A percentile compares a stretch with the other conserved stretches of the same genome.
These are phyloP conservation scores for Wickerhamiella slavikovae DNA, from an alignment of 805 yeast species.

Conservation along the genomic window DNA sequence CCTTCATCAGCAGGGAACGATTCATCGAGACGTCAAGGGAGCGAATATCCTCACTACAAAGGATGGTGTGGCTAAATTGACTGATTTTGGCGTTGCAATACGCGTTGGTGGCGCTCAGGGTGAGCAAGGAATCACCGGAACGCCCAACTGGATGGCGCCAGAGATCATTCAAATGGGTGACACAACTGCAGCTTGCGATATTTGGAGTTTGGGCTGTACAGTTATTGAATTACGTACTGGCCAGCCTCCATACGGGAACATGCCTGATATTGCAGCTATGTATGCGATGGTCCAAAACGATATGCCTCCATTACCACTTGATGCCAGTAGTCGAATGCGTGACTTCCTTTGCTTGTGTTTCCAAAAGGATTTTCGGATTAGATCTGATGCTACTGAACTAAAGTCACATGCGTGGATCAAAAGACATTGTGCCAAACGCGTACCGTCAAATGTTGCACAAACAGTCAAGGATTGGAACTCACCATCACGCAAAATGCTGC, in stretches of 20 bases:
- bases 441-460: conserved; percentile 11
- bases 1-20: conserved; percentile 51
- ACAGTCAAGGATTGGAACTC: conserved; percentile 16
- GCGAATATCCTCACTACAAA: conserved; percentile 47
- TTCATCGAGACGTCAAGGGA: conserved; percentile 61
- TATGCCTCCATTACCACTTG: conserved; percentile 44
- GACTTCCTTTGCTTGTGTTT: conserved; percentile 52
- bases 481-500: conserved; percentile 5
- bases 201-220: conserved; percentile 84
- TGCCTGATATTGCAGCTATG: conserved; percentile 56
- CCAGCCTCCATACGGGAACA: conserved; percentile 66
- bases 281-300: conserved; percentile 69
- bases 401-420: conserved; percentile 42
- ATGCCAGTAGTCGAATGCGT: conserved; percentile 21
- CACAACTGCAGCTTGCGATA: conserved; percentile 70
- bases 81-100: conserved; percentile 64
- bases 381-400: conserved; percentile 36
- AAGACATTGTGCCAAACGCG: conserved; percentile 5
- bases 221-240: conserved; percentile 71
- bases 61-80: conserved; percentile 44
- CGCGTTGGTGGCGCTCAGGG: conserved; percentile 6
- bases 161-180: conserved; percentile 61
- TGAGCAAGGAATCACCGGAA: conserved; percentile 45
- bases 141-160: conserved; percentile 99
- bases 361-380: conserved; percentile 40